These are phyloP conservation scores for Aspergillus sp. DNA, from an alignment of 2,329 filamentous ascomycete genomes.

Conservation along the genomic window DNA sequence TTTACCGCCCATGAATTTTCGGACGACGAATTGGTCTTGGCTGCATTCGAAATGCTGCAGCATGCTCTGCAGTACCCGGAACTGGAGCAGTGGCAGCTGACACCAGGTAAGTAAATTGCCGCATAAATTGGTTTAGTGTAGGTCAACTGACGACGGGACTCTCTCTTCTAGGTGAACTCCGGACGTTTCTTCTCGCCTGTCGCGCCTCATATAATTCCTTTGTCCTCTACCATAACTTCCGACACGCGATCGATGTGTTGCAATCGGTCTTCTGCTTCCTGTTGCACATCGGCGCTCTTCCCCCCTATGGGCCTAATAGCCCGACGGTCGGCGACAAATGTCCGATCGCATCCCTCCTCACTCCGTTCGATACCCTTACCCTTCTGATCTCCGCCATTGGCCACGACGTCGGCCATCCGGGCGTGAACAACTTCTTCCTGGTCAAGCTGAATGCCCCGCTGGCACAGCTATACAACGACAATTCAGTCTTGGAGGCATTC, in stretches of 20 bases:
- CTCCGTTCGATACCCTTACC: conserved; percentile 83
- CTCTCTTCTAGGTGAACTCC: conserved; percentile 67
- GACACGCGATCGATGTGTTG: conserved; percentile 93
- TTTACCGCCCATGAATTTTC: conserved; percentile 89
- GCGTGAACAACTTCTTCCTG: conserved; percentile 96
- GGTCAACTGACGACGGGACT: background rate
- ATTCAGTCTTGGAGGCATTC: conserved; percentile 94
- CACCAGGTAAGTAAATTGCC: conserved; percentile 72
- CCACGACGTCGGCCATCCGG: conserved; percentile 95
- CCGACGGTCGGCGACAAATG: conserved; percentile 50
- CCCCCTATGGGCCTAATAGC: conserved; percentile 59
- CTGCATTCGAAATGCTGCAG: conserved; percentile 82
- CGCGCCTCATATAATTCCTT: conserved; percentile 95
- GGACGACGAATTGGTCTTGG: conserved; percentile 87
- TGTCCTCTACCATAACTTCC: conserved; percentile 97
- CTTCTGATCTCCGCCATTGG: conserved; percentile 94
- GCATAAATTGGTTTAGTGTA: background rate
- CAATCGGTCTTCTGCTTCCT: conserved; percentile 93
- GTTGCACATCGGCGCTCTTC: conserved; percentile 74
- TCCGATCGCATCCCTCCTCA: conserved; percentile 73
- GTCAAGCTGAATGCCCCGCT: conserved; percentile 88
- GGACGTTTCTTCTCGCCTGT: conserved; percentile 82
- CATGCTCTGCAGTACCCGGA: conserved; percentile 83
- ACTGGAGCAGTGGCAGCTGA: conserved; percentile 76
- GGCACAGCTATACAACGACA: conserved; percentile 94